Percentiles rank a stretch among this genome's conserved stretches.
phyloP scores from a whole-genome alignment of 139 green algal genomes.

The Chara braunii region DNA sequence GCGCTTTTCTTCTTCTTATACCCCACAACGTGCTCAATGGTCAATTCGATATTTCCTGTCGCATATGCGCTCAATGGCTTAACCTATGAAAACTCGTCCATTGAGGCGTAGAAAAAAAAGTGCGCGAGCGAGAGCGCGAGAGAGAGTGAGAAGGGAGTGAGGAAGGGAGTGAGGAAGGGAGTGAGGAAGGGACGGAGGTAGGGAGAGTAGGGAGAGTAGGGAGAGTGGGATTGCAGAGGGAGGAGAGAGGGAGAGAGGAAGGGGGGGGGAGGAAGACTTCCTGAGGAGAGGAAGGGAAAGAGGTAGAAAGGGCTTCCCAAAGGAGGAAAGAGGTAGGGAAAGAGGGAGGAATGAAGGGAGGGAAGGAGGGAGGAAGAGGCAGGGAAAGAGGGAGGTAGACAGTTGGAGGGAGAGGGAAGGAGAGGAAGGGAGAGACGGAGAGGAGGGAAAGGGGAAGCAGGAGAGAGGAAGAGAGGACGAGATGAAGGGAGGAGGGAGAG shows the following conservation, averaged over 20 bases:
- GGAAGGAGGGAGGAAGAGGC: neutral
- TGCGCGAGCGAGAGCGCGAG: neutral
- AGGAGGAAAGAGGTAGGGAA: neutral
- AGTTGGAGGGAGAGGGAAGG: neutral
- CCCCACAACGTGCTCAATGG: too few relatives aligned
- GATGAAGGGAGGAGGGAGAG: neutral
- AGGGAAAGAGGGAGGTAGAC: neutral
- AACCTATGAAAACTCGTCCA: too few relatives aligned
- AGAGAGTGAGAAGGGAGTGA: neutral
- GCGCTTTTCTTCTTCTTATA: too few relatives aligned
- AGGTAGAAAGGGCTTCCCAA: neutral
- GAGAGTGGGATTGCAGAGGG: neutral
- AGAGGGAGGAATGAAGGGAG: neutral
- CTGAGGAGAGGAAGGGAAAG: neutral
- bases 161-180: neutral
- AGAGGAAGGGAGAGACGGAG: neutral
- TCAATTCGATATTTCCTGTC: too few relatives aligned
- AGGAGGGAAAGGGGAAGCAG: slow-evolving; percentile 1
- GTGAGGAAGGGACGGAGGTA: neutral
- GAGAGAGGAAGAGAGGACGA: slow-evolving; percentile 1
- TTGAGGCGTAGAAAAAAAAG: too few relatives aligned
- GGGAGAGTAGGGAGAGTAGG: neutral
- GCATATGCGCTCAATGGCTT: too few relatives aligned
- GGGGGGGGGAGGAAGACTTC: neutral
- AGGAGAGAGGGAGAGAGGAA: neutral